Evolutionary conservation across 2,329 filamentous ascomycete species (phyloP), one percentile per base, ranked within the genome.

Genomic region (Phyllachora maydis): DNA sequence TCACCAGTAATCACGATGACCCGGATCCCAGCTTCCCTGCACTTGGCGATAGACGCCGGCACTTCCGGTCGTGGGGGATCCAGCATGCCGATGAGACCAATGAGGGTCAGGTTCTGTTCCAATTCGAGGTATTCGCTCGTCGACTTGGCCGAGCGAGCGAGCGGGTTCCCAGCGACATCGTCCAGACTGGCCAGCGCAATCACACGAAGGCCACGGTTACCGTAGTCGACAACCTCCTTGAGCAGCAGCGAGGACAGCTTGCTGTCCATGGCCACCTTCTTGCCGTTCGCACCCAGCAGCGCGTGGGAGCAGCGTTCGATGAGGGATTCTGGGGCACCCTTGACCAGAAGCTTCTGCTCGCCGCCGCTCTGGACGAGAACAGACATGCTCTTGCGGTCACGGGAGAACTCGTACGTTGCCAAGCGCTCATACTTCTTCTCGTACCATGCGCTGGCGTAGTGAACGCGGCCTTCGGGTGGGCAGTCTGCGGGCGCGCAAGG

Each of bases 1-100:
- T 98, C 88, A 28, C 88, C 88, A 7, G 88, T 98, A 34, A 98
- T 95, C 88, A 98, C 98, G 36, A 98, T 90, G 22, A 98, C 79
- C 45, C 82, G 88, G 31, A 98, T 88, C 18, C 85, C 85, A 25
- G 88, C 88, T 23, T 81, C 70, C 73, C 95, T 85, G 26, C 98
- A 55, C 30, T 77, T 73, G 35, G 79, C 65, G 35, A 98, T 93
- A 5, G 85, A 82, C 31, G 74, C 72, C 34, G 81, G 76, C 6
- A 98, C 88, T 20, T 82, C 82, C 33, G 82, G 79, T 23, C 88
- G 64, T 3, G 88, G 88, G 4, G 88, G 88, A 43, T 98, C 88
- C 34, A 81, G 92, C 85, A 98, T 98, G 22, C 88, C 88, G 14
- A 95, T 81, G 14, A 95, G 50, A 4, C 88, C 88, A 17, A 83